Evolutionary conservation across 2,329 filamentous ascomycete species (phyloP).

Genomic region (Escovopsis sp.): DNA sequence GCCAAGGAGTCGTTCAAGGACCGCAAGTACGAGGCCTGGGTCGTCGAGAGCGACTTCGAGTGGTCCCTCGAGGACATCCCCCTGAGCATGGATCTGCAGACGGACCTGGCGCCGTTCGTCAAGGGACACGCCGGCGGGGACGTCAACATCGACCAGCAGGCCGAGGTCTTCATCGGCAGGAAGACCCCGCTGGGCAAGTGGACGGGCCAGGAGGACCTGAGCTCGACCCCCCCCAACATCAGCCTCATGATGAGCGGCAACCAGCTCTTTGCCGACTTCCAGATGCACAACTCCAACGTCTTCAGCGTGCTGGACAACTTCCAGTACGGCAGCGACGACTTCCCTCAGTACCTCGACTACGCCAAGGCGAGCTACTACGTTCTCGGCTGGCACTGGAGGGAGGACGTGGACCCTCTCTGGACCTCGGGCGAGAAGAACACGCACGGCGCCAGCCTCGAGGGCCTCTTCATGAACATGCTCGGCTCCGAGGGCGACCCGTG

Average conservation of each 20-base stretch:
- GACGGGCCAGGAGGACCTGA: constrained; percentile 1
- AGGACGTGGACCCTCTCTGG: constrained; percentile 10
- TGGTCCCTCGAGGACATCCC: constrained; percentile 18
- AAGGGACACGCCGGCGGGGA: constrained; percentile 4
- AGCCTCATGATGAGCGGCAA: constrained; percentile 13
- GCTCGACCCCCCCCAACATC: constrained; percentile 2
- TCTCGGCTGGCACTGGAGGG: constrained; percentile 23
- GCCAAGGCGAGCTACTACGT: constrained; percentile 24
- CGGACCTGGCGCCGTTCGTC: constrained; percentile 26
- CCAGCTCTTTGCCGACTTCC: constrained; percentile 26
- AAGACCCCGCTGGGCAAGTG: constrained; percentile 10
- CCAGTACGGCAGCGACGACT: constrained; percentile 10
- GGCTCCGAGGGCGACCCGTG: constrained; percentile 5
- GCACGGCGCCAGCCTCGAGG: constrained; percentile 8
- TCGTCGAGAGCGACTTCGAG: constrained; percentile 24
- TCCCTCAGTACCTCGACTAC: constrained; percentile 9
- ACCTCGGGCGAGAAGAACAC: constrained; percentile 1
- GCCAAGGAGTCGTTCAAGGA: background rate
- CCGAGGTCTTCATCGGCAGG: constrained; percentile 27
- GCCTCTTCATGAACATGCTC: constrained; percentile 11
- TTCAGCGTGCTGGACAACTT: constrained; percentile 27
- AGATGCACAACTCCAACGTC: constrained; percentile 25
- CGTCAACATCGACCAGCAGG: constrained; percentile 19
- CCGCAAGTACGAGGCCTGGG: constrained; percentile 15
- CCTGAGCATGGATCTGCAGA: constrained; percentile 19